These are phyloP conservation scores for Blastomyces percursus DNA, from an alignment of 2,329 filamentous ascomycete species.

Conservation along the genomic window DNA sequence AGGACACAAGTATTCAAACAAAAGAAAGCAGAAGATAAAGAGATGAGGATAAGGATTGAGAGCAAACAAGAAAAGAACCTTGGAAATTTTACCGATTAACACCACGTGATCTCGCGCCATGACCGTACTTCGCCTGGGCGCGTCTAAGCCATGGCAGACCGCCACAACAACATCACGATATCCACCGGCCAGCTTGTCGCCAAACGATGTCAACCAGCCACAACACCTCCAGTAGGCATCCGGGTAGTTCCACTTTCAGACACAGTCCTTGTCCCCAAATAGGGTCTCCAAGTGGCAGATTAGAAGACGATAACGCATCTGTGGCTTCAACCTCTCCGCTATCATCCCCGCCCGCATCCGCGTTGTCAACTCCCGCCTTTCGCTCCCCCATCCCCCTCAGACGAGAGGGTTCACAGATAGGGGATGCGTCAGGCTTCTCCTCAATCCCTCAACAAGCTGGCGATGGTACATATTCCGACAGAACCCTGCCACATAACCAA, in stretches of 20 bases:
- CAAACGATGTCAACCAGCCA: not conserved
- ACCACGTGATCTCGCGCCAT: constrained; percentile 6
- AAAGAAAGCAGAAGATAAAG: no score
- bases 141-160: not conserved
- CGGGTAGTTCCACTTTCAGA: not conserved
- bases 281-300: not conserved
- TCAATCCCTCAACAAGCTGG: not conserved
- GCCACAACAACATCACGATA: not conserved
- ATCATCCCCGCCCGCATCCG: constrained; percentile 1
- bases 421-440: not conserved
- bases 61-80: no score
- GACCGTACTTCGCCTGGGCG: not conserved
- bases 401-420: not conserved
- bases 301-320: not conserved
- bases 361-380: not conserved
- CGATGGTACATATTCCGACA: not conserved
- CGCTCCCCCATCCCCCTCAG: not conserved
- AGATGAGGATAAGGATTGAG: no score
- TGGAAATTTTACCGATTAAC: no score
- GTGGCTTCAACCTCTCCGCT: not conserved
- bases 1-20: no score
- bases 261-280: not conserved
- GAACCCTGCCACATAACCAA: not conserved
- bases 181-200: not conserved
- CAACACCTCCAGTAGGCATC: not conserved